These are phyloP conservation scores for Fusarium albidum DNA, from an alignment of 2,329 filamentous ascomycete species.

Conservation along the genomic window DNA sequence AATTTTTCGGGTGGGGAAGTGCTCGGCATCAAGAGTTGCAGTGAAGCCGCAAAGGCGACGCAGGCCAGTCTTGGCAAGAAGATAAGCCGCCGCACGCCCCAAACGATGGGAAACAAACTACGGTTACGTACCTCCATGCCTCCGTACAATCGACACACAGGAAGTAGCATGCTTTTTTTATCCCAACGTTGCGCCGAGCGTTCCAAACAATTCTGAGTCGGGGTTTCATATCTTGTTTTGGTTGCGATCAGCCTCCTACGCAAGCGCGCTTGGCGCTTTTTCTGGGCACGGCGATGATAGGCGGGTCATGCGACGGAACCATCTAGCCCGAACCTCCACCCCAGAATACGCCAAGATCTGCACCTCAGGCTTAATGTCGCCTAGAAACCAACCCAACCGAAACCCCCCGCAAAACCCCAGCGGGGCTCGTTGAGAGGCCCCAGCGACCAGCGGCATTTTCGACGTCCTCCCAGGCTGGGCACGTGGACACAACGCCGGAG, in stretches of 20 bases:
- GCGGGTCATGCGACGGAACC: not conserved
- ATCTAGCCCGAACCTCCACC: not conserved
- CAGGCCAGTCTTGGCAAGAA: not conserved
- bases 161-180: too few species aligned
- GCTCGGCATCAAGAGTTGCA: not conserved
- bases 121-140: too few species aligned
- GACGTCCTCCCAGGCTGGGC: not conserved
- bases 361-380: too few species aligned
- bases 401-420: too few species aligned
- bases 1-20: conserved; percentile 12
- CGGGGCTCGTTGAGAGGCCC: not conserved
- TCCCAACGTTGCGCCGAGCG: too few species aligned
- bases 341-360: conserved; percentile 8
- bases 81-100: not conserved
- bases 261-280: not conserved
- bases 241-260: too few species aligned
- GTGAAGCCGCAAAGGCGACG: not conserved
- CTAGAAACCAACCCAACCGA: too few species aligned
- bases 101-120: not conserved
- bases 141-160: too few species aligned
- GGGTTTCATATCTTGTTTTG: too few species aligned
- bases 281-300: not conserved
- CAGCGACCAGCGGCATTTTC: not conserved
- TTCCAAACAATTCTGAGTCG: too few species aligned
- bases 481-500: conserved; percentile 1